phyloP scores from a whole-genome alignment of 352 stramenopile genomes.

The Phytophthora aleatoria region DNA sequence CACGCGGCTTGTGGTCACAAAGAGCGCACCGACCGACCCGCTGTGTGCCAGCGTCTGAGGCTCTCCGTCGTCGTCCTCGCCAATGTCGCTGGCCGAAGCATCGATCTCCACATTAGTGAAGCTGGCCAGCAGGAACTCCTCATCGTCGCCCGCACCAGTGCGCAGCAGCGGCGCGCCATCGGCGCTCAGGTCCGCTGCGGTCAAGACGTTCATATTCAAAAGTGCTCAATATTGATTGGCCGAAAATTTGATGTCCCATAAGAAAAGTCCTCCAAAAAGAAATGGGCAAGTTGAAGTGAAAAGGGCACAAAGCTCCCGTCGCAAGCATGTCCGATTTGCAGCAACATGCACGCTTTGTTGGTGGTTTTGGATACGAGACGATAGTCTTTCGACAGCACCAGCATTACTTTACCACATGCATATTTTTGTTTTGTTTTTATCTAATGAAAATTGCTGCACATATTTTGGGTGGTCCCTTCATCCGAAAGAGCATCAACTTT shows the following conservation, averaged over 20 bases:
- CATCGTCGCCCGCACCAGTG: constrained; percentile 49
- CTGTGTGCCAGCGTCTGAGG: constrained; percentile 24
- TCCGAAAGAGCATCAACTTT: constrained; percentile 9
- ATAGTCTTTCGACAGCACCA: neutral
- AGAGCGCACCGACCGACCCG: constrained; percentile 22
- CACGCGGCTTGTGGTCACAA: constrained; percentile 56
- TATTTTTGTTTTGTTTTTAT: constrained; percentile 10
- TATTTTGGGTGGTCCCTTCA: neutral
- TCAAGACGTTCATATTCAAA: constrained; percentile 62
- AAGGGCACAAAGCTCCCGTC: neutral
- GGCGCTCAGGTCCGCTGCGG: constrained; percentile 40
- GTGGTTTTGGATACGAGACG: too few species aligned
- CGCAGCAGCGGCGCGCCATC: constrained; percentile 62
- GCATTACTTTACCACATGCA: constrained; percentile 34
- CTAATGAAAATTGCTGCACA: neutral
- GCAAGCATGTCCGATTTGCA: too few species aligned
- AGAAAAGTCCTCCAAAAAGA: neutral
- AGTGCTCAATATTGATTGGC: constrained; percentile 9
- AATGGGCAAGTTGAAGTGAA: constrained; percentile 1
- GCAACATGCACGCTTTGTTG: too few species aligned
- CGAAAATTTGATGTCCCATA: neutral
- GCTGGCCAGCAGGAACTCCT: constrained; percentile 66
- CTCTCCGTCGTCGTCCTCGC: constrained; percentile 30
- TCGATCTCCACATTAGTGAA: constrained; percentile 57
- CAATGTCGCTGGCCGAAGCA: constrained; percentile 27